A percentile compares a stretch with the other conserved stretches of the same genome.
phyloP scores from a whole-genome alignment of 148 eudicot genomes.

The Silene uniflora region DNA sequence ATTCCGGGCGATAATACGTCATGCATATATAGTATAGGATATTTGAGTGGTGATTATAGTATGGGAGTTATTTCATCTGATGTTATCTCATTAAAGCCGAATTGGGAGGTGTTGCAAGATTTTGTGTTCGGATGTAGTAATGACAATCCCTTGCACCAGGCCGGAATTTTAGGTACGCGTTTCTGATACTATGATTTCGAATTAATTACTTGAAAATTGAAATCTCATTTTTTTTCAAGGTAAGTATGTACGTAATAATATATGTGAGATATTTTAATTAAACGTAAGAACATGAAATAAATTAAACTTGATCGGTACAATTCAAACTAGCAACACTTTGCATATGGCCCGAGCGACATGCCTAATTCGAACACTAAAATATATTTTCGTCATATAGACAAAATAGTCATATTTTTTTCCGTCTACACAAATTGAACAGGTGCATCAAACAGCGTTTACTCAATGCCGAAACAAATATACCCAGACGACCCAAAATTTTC shows the following conservation, averaged over 20 bases:
- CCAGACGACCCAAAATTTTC: conserved; percentile 17
- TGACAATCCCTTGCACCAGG: background rate
- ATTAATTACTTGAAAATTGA: too few relatives aligned
- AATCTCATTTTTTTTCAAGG: too few relatives aligned
- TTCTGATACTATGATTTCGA: too few relatives aligned
- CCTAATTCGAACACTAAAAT: too few relatives aligned
- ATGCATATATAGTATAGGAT: background rate
- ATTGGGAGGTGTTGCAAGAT: conserved; percentile 1
- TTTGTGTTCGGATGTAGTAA: conserved; percentile 12
- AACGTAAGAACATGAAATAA: too few relatives aligned
- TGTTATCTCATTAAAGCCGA: background rate
- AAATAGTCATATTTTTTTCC: too few relatives aligned
- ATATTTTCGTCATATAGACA: too few relatives aligned
- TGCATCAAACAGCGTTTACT: conserved; percentile 9
- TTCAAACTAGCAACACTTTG: too few relatives aligned
- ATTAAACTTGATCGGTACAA: too few relatives aligned
- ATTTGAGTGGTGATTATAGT: background rate
- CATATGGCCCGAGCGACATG: too few relatives aligned
- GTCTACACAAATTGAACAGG: background rate
- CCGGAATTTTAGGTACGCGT: background rate
- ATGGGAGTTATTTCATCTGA: background rate
- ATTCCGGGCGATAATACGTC: background rate
- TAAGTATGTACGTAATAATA: too few relatives aligned
- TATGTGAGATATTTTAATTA: too few relatives aligned
- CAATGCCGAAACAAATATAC: conserved; percentile 15